Conservation (phyloP, 2,329 filamentous ascomycete genomes). For the Paraphaeosphaeria sporulosa region DNA sequence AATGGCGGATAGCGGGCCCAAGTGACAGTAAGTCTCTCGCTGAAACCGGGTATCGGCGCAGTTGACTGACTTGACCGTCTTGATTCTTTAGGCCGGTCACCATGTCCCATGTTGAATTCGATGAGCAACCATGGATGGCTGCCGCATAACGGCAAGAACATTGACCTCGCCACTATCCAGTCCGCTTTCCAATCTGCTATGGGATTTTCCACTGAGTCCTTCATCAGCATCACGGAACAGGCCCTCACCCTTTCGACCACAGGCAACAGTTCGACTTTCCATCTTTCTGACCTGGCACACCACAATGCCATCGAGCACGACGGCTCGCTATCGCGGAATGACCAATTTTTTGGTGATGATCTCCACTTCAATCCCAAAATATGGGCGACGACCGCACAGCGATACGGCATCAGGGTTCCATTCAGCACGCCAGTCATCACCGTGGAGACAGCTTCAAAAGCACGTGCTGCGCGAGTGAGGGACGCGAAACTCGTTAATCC, state of each 20-base stretch:
- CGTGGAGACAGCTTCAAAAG: neutral
- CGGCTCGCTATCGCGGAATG: conserved; percentile 25
- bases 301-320: conserved; percentile 59
- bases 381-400: neutral
- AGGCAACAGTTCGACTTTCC: conserved; percentile 21
- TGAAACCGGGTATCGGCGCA: no score
- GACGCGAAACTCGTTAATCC: neutral
- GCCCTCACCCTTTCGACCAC: conserved; percentile 38
- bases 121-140: conserved; percentile 38
- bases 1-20: no score
- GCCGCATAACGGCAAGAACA: conserved; percentile 33
- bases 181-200: conserved; percentile 49
- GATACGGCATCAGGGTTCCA: neutral
- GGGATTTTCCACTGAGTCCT: conserved; percentile 52
- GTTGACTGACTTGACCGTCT: no score
- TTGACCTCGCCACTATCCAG: conserved; percentile 41
- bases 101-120: conserved; percentile 35
- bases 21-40: no score
- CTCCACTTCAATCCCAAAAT: neutral
- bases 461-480: neutral
- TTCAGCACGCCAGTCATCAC: neutral
- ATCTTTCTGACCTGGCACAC: conserved; percentile 48
- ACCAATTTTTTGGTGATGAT: neutral
- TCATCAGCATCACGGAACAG: conserved; percentile 49
- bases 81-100: conserved; percentile 21